A percentile compares a stretch with the other conserved stretches of the same genome.
These are phyloP conservation scores for Mucor racemosus DNA, from an alignment of 371 early-diverging fungal genomes.

Conservation along the genomic window DNA sequence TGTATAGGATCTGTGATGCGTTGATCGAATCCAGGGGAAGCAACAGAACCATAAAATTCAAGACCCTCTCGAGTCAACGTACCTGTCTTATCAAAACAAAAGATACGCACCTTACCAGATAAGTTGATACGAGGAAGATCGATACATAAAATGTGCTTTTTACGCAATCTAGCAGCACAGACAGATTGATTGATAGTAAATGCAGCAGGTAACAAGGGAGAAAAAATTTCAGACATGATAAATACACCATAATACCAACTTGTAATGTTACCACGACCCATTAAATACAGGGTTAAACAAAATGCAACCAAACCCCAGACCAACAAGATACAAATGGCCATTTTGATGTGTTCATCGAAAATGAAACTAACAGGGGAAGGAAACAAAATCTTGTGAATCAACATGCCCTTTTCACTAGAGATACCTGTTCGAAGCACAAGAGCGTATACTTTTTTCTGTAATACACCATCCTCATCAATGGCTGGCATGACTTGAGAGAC, in stretches of 20 bases:
- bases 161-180: slow-evolving; percentile 64
- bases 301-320: slow-evolving; percentile 62
- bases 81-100: slow-evolving; percentile 91
- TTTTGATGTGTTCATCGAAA: slow-evolving; percentile 73
- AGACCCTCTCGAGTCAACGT: slow-evolving; percentile 80
- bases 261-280: slow-evolving; percentile 35
- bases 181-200: slow-evolving; percentile 76
- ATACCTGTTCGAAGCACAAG: slow-evolving; percentile 78
- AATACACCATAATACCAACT: slow-evolving; percentile 52
- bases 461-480: background rate
- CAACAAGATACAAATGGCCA: slow-evolving; percentile 65
- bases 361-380: slow-evolving; percentile 68
- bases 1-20: slow-evolving; percentile 34
- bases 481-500: slow-evolving; percentile 50
- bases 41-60: slow-evolving; percentile 58
- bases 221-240: slow-evolving; percentile 66
- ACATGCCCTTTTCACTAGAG: slow-evolving; percentile 72
- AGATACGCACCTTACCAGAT: slow-evolving; percentile 86
- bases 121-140: slow-evolving; percentile 79
- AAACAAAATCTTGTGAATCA: slow-evolving; percentile 79
- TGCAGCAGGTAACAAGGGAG: slow-evolving; percentile 73
- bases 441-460: slow-evolving; percentile 36
- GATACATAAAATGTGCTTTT: slow-evolving; percentile 67
- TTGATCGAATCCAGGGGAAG: slow-evolving; percentile 22
- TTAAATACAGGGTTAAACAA: slow-evolving; percentile 43